Base-by-base conservation (phyloP, 179 eudicot species). In the Actinidia arguta region DNA sequence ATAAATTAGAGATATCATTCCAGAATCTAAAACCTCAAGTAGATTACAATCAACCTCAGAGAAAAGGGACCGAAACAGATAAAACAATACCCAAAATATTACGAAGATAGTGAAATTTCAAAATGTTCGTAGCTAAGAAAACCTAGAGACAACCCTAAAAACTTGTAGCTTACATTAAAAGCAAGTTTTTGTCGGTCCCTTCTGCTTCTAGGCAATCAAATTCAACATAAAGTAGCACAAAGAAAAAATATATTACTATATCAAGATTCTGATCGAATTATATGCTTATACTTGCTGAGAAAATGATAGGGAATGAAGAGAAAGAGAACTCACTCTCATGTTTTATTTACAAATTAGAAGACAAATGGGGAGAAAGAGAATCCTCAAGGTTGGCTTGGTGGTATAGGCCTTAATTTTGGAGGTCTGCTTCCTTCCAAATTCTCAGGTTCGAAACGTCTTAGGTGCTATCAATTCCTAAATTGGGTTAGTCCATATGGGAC, bases 1-100 rank as follows among this genome's bases (percentile, higher is more conserved):
- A 6, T 58, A 77, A 58, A 70, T 70, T 56, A 58, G 47, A 74
- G 74, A 47, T 31, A 80, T 56, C 8, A 56, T 20, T 67, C 51
- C n/a, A 69, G 4, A 20, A 75, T 27, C 39, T 5, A 44, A 75
- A 48, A 39, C 51, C 46, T 61, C 52, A 66, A 48, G 36, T n/a
- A 46, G 78, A 47, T 39, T 8, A 79, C 67, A 64, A 47, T 50
- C 58, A 22, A 24, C 39, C 52, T 17, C 17, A 52, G 36, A 22
- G 52, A 22, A 39, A 39, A n/a, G 18, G 27, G 14, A 13, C 14
- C 18, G 31, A 17, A 47, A 14, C 18, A 25, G 16, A 48, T 24
- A 56, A 63, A 27, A 78, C 4, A 59, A 27, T 20, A 78, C 24
- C 27, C n/a, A 39, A 31, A 20, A 50, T n/a, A n/a, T 27, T 46